Base-by-base conservation (phyloP, 1,139 yeast species). In the Wickerhamomyces sp. region DNA sequence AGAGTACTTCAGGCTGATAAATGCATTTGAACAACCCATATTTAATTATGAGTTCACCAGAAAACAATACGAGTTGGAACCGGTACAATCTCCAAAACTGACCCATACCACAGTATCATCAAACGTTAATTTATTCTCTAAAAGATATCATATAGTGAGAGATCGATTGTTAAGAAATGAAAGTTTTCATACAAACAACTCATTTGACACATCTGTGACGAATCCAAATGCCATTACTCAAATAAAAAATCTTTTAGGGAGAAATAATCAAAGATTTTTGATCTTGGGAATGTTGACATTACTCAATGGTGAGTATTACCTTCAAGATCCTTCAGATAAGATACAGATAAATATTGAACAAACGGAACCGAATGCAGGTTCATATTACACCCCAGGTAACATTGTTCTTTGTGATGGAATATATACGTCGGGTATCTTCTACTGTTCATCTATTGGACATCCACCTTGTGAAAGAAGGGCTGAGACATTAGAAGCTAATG, bases 381-480 rank as follows among this genome's bases (percentile, higher is more conserved):
- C 84, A 2, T 90, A 78, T 54, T 86, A 81, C 54, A 77, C 80
- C 3, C 76, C 84, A 1, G 98, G 98, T 1, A 81, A 83, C 68
- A 79, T 84, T 52, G 77, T 88, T 1, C 67, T 90, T 5, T 84
- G 84, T 33, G 95, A 89, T 55, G 99, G 99, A 13, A 77, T 87
- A 19, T 87, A 86, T 54, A 75, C 87, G 0, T 80, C 78, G 7
- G 66, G 68, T 13, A 76, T 73, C 30, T 89, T 92, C 55, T 78
- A 83, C 47, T 95, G 85, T 2, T 74, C 85, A 28, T 75, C 84
- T 13, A 70, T 90, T 39, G 86, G 86, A 2, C 96, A 88, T 44
- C 98, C 98, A 2, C 90, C 95, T 0, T 83, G 89, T 3, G 98
- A 92, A 58, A 69, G 76, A 49, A 68, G 97, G 44, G 81, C 74